Evolutionary conservation across 2,329 filamentous ascomycete genomes (phyloP).

Genomic region (Ascochyta clinopodiicola): DNA sequence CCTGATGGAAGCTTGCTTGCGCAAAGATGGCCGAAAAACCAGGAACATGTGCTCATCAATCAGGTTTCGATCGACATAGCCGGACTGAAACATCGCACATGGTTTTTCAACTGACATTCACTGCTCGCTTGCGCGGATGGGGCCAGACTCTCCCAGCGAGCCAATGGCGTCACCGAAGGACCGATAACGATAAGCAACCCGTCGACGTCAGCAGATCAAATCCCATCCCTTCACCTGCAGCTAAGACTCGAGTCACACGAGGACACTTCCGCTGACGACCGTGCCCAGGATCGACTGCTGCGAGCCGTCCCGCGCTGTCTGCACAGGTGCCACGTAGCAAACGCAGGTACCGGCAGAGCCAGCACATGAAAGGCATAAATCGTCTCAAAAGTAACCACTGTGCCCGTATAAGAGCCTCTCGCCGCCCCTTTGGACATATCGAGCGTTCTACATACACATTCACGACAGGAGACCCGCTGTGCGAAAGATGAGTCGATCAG

Average conservation of each 20-base stretch:
- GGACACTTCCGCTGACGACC: conserved; percentile 27
- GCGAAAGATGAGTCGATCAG: conserved; percentile 46
- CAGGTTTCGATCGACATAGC: conserved; percentile 21
- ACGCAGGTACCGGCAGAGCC: conserved; percentile 41
- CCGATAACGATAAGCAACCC: conserved; percentile 34
- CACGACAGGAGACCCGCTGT: conserved; percentile 28
- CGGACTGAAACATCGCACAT: conserved; percentile 18
- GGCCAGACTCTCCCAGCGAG: conserved; percentile 1
- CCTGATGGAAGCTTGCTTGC: conserved; percentile 7
- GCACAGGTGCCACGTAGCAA: conserved; percentile 49
- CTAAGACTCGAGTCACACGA: conserved; percentile 34
- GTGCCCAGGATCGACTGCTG: conserved; percentile 48
- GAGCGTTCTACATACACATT: conserved; percentile 26
- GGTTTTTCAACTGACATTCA: conserved; percentile 13
- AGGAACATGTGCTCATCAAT: conserved; percentile 25
- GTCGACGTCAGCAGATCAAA: conserved; percentile 25
- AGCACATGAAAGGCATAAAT: conserved; percentile 35
- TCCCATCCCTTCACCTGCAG: conserved; percentile 33
- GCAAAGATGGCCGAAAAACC: conserved; percentile 9
- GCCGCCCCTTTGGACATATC: conserved; percentile 20
- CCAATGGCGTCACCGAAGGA: conserved; percentile 32
- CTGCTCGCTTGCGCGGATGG: conserved; percentile 18
- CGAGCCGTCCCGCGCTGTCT: conserved; percentile 42
- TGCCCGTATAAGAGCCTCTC: conserved; percentile 33
- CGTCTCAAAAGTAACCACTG: conserved; percentile 26